Conservation (phyloP, 2,329 filamentous ascomycete genomes). For the Aspergillus quadricinctus region DNA sequence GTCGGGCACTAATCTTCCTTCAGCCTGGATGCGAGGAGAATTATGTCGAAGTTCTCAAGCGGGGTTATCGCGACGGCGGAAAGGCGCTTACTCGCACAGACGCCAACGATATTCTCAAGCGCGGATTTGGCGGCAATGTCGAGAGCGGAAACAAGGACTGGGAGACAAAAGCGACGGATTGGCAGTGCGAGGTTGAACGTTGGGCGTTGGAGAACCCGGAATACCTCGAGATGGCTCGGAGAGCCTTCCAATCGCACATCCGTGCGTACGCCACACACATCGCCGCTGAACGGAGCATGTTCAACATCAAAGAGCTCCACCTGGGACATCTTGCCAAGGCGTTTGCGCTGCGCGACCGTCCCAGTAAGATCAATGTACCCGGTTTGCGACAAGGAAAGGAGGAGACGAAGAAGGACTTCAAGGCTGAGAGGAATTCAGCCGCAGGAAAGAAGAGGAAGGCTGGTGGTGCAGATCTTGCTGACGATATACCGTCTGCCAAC, state of each 20-base stretch:
- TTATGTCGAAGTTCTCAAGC: slow-evolving; percentile 74
- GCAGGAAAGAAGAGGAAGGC: slow-evolving; percentile 36
- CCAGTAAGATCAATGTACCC: slow-evolving; percentile 66
- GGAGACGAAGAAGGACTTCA: slow-evolving; percentile 45
- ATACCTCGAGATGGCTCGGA: slow-evolving; percentile 73
- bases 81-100: slow-evolving; percentile 60
- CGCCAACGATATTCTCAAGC: slow-evolving; percentile 63
- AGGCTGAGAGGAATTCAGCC: slow-evolving; percentile 37
- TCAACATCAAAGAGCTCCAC: slow-evolving; percentile 88
- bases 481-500: slow-evolving; percentile 24
- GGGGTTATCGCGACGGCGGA: slow-evolving; percentile 61
- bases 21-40: slow-evolving; percentile 88
- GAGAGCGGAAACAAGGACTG: slow-evolving; percentile 49
- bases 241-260: slow-evolving; percentile 87
- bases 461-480: slow-evolving; percentile 19
- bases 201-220: slow-evolving; percentile 62
- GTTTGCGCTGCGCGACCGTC: slow-evolving; percentile 83
- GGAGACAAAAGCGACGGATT: slow-evolving; percentile 64
- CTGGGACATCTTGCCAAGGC: slow-evolving; percentile 91
- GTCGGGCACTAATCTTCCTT: slow-evolving; percentile 83
- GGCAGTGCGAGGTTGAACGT: slow-evolving; percentile 62
- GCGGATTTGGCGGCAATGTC: slow-evolving; percentile 53
- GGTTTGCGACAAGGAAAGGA: slow-evolving; percentile 47
- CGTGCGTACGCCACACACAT: slow-evolving; percentile 93
- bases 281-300: slow-evolving; percentile 75